Evolutionary conservation across 73 alveolate species (phyloP), one percentile per base, ranked within the genome.

Genomic region (Paramecium pentaurelia): DNA sequence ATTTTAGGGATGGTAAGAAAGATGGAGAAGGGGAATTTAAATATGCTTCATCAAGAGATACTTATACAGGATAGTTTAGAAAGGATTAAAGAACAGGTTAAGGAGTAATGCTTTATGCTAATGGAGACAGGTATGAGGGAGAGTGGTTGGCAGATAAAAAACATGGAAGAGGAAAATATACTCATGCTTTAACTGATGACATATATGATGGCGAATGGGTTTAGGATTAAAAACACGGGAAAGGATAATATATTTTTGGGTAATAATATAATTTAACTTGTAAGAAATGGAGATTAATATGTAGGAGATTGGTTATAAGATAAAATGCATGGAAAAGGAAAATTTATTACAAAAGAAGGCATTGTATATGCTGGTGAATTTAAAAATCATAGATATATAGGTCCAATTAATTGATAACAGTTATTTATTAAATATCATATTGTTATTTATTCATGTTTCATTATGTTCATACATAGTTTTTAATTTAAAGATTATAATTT

Each of bases 261-360:
- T 73, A 73, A 18, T 54, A 37, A 40, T 32, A 9, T 8, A 10
- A 16, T 22, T 34, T 73, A 34, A 36, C 8, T n/a, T 30, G 11
- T 73, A 20, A 73, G 92, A 25, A 89, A 71, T 71, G 94, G 92
- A 8, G 94, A 89, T 47, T 30, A 34, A 11, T 89, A 71, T 89
- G 92, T 64, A 30, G 94, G 98, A 18, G 97, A 95, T 86, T 95
- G 94, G 92, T 87, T 88, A 58, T 89, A 86, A 9, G 98, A 93
- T 34, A 93, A 84, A 90, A 95, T 89, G 91, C n/a, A 92, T 45
- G 98, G 96, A 49, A 88, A 95, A 58, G 98, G 97, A 34, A 86
- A 44, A 47, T 92, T 94, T 68, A 92, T 44, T 2, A 77, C 84
- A 20, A 68, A 73, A 37, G 94, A 94, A 60, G 96, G 95, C 2